A percentile compares a stretch with the other conserved stretches of the same genome.
Conservation (phyloP, 768 basidiomycete genomes). For the Tremella yokohamensis region DNA sequence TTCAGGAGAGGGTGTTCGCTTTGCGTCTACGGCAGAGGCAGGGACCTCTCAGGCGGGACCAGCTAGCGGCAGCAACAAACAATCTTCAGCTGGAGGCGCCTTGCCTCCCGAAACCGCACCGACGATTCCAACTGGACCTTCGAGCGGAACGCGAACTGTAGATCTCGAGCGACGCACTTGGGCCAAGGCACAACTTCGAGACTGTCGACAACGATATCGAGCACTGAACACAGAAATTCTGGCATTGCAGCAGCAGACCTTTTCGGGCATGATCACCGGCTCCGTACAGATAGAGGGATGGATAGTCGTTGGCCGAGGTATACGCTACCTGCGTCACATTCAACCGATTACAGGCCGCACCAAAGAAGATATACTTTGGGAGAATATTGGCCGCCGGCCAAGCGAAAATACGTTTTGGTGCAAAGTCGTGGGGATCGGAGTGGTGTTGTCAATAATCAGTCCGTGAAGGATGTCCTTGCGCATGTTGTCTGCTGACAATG, state of each 20-base stretch:
- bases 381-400: conserved; percentile 58
- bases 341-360: conserved; percentile 73
- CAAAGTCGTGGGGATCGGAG: conserved; percentile 56
- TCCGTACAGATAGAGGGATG: conserved; percentile 61
- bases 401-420: conserved; percentile 59
- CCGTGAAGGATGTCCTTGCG: conserved; percentile 48
- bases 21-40: conserved; percentile 56
- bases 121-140: no score
- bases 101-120: no score
- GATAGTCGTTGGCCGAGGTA: conserved; percentile 69
- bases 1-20: conserved; percentile 61
- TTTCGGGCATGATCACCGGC: conserved; percentile 70
- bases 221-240: conserved; percentile 68
- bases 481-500: conserved; percentile 1
- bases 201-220: conserved; percentile 56
- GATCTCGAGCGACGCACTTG: no score
- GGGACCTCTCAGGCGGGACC: background rate
- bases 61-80: no score
- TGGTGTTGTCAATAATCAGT: conserved; percentile 63
- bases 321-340: conserved; percentile 62
- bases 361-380: conserved; percentile 79
- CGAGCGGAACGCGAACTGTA: no score
- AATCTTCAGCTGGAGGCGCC: no score
- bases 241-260: conserved; percentile 64
- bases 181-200: no score